Evolutionary conservation across 2,329 filamentous ascomycete species (phyloP).

Genomic region (Nigrospora sphaerica): DNA sequence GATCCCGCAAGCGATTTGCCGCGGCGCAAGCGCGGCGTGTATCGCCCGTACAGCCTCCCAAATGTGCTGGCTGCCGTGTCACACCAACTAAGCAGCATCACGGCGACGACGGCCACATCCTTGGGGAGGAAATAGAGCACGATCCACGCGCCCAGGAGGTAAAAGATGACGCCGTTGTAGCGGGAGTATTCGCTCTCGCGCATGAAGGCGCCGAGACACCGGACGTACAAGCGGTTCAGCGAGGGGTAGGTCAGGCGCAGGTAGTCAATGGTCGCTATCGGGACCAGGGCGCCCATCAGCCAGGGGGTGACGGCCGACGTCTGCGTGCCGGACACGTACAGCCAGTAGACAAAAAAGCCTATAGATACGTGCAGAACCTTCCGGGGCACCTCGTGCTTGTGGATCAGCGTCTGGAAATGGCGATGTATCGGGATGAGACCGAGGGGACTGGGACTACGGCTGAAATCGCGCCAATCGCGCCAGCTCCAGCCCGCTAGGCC

Average conservation of each 20-base stretch:
- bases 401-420: conserved; percentile 84
- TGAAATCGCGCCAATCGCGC: conserved; percentile 85
- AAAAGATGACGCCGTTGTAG: conserved; percentile 97
- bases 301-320: conserved; percentile 73
- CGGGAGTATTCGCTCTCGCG: conserved; percentile 89
- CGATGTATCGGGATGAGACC: conserved; percentile 93
- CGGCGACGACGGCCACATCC: conserved; percentile 82
- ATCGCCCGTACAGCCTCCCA: conserved; percentile 79
- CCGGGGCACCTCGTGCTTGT: conserved; percentile 93
- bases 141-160: conserved; percentile 82
- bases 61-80: conserved; percentile 96
- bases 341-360: conserved; percentile 82
- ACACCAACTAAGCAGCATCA: conserved; percentile 92
- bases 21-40: conserved; percentile 76
- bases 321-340: conserved; percentile 77
- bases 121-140: conserved; percentile 86
- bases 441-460: conserved; percentile 83
- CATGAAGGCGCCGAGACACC: conserved; percentile 82
- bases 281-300: conserved; percentile 72
- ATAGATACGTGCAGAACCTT: conserved; percentile 94
- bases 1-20: conserved; percentile 92
- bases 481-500: conserved; percentile 62
- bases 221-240: conserved; percentile 84
- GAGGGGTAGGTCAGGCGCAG: conserved; percentile 74
- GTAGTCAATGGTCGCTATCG: conserved; percentile 75